phyloP scores from a whole-genome alignment of 148 eudicot species.

The Polygonum maritimum region DNA sequence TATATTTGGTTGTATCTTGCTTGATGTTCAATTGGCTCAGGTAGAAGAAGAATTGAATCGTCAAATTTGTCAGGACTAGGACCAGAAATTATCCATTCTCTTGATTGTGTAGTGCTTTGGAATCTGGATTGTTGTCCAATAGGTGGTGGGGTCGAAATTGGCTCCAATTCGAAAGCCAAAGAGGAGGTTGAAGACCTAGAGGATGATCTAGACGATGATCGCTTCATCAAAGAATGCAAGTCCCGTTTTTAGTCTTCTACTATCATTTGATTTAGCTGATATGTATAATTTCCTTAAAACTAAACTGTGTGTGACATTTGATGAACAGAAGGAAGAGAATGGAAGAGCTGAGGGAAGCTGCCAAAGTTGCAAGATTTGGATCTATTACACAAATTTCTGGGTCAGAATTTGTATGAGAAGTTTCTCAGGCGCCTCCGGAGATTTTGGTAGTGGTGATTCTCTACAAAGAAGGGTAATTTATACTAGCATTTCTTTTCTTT shows the following conservation, averaged over 20 bases:
- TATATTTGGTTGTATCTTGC: neutral
- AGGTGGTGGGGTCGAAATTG: neutral
- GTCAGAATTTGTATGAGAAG: no score
- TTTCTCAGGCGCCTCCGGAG: no score
- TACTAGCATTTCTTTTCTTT: neutral
- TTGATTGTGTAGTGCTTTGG: neutral
- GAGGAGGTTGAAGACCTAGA: slow-evolving; percentile 90
- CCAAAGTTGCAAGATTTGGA: slow-evolving; percentile 68
- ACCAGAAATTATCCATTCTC: neutral
- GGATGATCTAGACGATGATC: slow-evolving; percentile 85
- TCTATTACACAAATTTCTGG: no score
- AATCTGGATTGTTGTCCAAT: neutral
- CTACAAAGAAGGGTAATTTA: neutral
- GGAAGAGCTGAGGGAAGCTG: slow-evolving; percentile 60
- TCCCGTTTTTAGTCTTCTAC: no score
- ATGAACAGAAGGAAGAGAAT: slow-evolving; percentile 69
- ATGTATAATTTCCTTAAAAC: neutral
- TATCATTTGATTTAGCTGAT: neutral
- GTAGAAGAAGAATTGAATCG: neutral
- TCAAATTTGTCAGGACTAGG: neutral
- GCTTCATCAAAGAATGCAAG: slow-evolving; percentile 80
- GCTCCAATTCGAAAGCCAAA: slow-evolving; percentile 32
- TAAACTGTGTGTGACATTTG: slow-evolving; percentile 11
- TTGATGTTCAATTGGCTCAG: neutral
- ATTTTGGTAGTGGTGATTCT: no score